Evolutionary conservation across 1,284 basidiomycete genomes (phyloP).

Genomic region (Exsudoporus floridanus): DNA sequence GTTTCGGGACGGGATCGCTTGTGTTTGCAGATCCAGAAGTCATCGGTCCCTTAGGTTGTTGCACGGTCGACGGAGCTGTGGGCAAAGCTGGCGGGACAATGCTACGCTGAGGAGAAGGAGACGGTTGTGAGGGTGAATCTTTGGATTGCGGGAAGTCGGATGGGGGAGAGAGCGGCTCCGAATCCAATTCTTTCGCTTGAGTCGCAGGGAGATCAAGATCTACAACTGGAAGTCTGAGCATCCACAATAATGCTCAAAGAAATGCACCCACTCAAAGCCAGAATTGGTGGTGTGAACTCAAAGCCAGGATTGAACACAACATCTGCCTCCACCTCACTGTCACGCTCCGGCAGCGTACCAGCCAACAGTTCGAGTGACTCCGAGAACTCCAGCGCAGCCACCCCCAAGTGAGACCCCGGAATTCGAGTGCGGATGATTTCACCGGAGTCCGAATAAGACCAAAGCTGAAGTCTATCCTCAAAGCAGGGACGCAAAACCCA

Average conservation of each 20-base stretch:
- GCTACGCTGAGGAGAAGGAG: slow-evolving; percentile 1
- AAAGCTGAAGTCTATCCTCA: slow-evolving; percentile 64
- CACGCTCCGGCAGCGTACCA: slow-evolving; percentile 32
- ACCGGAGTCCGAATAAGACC: slow-evolving; percentile 43
- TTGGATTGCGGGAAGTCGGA: slow-evolving; percentile 2
- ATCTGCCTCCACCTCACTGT: slow-evolving; percentile 11
- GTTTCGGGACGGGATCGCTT: slow-evolving; percentile 40
- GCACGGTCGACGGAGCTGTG: slow-evolving; percentile 2
- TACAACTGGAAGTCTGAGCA: slow-evolving; percentile 18
- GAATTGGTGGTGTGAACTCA: slow-evolving; percentile 19
- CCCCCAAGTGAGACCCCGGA: slow-evolving; percentile 52
- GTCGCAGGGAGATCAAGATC: slow-evolving; percentile 24
- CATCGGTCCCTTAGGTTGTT: not conserved
- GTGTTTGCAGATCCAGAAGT: slow-evolving; percentile 16
- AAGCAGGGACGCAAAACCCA: slow-evolving; percentile 75
- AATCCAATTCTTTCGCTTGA: slow-evolving; percentile 3
- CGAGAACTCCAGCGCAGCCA: slow-evolving; percentile 72
- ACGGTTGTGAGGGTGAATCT: not conserved
- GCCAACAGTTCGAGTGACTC: slow-evolving; percentile 61
- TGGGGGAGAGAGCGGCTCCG: slow-evolving; percentile 2
- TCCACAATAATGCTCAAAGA: not conserved
- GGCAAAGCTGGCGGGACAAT: not conserved
- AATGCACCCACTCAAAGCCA: slow-evolving; percentile 18
- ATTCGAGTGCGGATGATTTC: slow-evolving; percentile 43
- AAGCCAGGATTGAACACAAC: slow-evolving; percentile 14